Percentiles rank a stretch among this genome's conserved stretches.
phyloP scores from a whole-genome alignment of 129 eudicot species.

The Helianthus tuberosus region DNA sequence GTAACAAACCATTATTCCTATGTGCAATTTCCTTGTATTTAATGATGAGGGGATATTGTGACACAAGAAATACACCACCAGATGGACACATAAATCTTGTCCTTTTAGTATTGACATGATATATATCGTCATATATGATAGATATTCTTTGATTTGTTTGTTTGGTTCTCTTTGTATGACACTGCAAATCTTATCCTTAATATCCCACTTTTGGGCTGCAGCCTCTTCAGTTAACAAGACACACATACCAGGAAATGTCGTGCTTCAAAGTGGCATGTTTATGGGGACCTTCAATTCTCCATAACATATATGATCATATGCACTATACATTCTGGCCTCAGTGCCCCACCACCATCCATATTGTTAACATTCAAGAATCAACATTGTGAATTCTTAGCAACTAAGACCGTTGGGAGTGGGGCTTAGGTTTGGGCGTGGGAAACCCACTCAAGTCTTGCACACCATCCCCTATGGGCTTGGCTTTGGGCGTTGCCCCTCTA shows the following conservation, averaged over 20 bases:
- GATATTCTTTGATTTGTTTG: slow-evolving; percentile 14
- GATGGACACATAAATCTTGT: slow-evolving; percentile 40
- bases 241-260: slow-evolving; percentile 45
- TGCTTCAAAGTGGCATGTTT: slow-evolving; percentile 34
- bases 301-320: slow-evolving; percentile 25
- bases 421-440: too few species aligned
- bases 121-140: slow-evolving; percentile 24
- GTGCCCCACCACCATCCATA: slow-evolving; percentile 35
- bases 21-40: too few species aligned
- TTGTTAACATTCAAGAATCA: slow-evolving; percentile 19
- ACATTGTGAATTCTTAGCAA: slow-evolving; percentile 33
- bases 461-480: too few species aligned
- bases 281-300: slow-evolving; percentile 48
- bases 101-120: slow-evolving; percentile 26
- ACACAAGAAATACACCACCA: slow-evolving; percentile 12
- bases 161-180: slow-evolving; percentile 19
- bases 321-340: slow-evolving; percentile 52
- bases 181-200: slow-evolving; percentile 58
- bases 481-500: too few species aligned
- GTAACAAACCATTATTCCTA: too few species aligned
- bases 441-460: too few species aligned
- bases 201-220: slow-evolving; percentile 52
- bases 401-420: too few species aligned
- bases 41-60: too few species aligned
- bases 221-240: slow-evolving; percentile 33